Conservation (phyloP, 495 filamentous ascomycete species). For the Elasticomyces elasticus region DNA sequence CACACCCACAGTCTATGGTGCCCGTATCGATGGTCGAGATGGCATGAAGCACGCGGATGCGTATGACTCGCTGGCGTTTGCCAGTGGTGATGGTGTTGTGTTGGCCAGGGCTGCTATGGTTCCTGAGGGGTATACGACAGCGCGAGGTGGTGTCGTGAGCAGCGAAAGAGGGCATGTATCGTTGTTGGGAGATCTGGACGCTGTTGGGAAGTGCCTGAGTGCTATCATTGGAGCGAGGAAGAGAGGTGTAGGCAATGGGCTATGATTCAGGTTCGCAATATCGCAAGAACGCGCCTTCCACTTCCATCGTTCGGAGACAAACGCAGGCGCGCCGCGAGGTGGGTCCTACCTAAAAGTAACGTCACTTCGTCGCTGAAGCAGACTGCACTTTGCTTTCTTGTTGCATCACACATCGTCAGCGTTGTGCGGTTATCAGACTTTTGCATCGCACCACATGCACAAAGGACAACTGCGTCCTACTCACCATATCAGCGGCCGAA, state of each 20-base stretch:
- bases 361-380: too few species aligned
- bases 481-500: too few species aligned
- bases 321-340: too few species aligned
- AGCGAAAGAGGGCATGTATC: conserved; percentile 81
- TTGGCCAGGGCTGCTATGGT: conserved; percentile 79
- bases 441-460: too few species aligned
- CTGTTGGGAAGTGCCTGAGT: conserved; percentile 61
- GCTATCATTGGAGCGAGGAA: conserved; percentile 56
- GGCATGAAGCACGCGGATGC: conserved; percentile 64
- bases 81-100: conserved; percentile 81
- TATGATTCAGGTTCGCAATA: too few species aligned
- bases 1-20: conserved; percentile 73
- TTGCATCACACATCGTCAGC: too few species aligned
- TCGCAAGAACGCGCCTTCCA: too few species aligned
- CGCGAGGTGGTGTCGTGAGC: conserved; percentile 59
- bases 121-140: conserved; percentile 65
- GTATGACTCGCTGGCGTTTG: conserved; percentile 83
- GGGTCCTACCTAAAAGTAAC: too few species aligned
- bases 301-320: too few species aligned
- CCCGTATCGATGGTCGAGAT: conserved; percentile 55
- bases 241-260: conserved; percentile 59
- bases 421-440: too few species aligned
- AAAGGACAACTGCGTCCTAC: too few species aligned
- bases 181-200: conserved; percentile 74
- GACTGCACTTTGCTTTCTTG: too few species aligned